A percentile compares a stretch with the other conserved stretches of the same genome.
These are phyloP conservation scores for Phaeoacremonium minimum DNA, from an alignment of 2,329 filamentous ascomycete species.

Conservation along the genomic window DNA sequence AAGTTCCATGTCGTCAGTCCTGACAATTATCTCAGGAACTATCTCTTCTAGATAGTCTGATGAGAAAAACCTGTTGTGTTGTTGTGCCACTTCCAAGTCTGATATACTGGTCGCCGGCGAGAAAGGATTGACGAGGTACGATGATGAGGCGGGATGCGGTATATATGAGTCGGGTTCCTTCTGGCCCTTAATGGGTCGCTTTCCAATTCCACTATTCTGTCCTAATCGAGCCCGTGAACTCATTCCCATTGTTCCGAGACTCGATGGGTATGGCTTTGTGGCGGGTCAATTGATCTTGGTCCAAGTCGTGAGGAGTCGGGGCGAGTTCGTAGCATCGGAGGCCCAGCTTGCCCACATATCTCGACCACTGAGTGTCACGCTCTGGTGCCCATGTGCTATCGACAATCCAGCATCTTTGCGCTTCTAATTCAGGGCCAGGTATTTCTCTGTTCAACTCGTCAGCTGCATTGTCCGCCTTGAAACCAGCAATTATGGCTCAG, in stretches of 20 bases:
- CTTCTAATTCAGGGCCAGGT: no score
- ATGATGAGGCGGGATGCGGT: conserved; percentile 13
- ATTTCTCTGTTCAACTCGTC: no score
- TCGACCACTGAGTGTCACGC: no score
- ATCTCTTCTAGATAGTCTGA: conserved; percentile 21
- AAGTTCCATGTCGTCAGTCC: conserved; percentile 34
- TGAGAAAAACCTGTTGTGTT: not conserved
- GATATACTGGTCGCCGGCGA: conserved; percentile 11
- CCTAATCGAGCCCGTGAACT: conserved; percentile 24
- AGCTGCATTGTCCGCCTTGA: no score
- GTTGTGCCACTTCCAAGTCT: not conserved
- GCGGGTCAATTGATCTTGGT: not conserved
- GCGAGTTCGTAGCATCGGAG: no score
- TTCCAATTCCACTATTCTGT: conserved; percentile 26
- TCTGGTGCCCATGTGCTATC: no score
- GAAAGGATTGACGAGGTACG: conserved; percentile 10
- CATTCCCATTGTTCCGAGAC: conserved; percentile 22
- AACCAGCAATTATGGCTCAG: no score
- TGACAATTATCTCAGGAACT: conserved; percentile 38
- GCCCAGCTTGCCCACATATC: no score
- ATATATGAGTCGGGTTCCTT: conserved; percentile 29
- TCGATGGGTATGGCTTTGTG: not conserved
- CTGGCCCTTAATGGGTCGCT: conserved; percentile 23
- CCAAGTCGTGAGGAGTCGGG: no score
- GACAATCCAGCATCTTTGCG: no score